Evolutionary conservation across 2,329 filamentous ascomycete species (phyloP).

Genomic region (Epichloe festucae): DNA sequence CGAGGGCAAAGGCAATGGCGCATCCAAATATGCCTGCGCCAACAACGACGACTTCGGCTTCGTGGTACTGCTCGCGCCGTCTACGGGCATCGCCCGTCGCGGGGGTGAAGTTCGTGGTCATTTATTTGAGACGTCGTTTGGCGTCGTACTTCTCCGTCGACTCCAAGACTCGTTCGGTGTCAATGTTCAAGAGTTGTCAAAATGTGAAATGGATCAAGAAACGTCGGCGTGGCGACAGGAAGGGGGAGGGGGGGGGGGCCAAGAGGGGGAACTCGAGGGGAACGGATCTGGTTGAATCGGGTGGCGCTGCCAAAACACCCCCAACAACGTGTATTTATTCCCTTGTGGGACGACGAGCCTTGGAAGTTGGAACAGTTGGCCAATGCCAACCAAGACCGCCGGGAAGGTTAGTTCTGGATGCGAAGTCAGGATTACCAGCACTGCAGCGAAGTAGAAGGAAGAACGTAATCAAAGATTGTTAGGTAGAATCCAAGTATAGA

Average conservation of each 20-base stretch:
- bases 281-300: neutral
- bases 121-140: neutral
- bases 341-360: neutral
- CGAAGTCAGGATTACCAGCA: no score
- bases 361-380: neutral
- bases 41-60: conserved; percentile 78
- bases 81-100: conserved; percentile 26
- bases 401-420: no score
- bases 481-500: neutral
- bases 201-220: neutral
- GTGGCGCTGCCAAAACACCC: neutral
- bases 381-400: neutral
- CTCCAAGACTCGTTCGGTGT: neutral
- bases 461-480: neutral
- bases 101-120: neutral
- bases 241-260: neutral
- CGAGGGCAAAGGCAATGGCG: conserved; percentile 71
- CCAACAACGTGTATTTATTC: neutral
- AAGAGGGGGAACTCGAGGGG: neutral
- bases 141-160: neutral
- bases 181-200: no score
- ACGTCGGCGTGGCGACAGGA: neutral
- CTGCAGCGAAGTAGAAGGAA: no score
- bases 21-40: conserved; percentile 87
- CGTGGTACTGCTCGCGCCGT: conserved; percentile 41